These are phyloP conservation scores for Acmispon strigosus DNA, from an alignment of 306 rosid species.

Conservation along the genomic window DNA sequence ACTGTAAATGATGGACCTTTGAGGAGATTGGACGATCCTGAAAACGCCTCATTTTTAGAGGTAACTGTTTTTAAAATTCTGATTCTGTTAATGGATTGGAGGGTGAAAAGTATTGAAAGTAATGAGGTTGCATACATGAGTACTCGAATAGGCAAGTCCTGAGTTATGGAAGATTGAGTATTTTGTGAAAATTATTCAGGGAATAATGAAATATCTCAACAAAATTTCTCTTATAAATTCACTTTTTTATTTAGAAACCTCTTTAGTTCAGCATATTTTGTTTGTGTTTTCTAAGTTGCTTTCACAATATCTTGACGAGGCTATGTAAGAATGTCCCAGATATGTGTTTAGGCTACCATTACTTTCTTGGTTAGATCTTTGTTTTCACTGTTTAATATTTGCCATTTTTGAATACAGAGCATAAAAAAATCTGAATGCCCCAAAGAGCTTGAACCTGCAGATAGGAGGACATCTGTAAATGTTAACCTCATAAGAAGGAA, in stretches of 20 bases:
- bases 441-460: slow-evolving; percentile 86
- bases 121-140: background rate
- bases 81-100: background rate
- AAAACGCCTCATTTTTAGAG: slow-evolving; percentile 87
- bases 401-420: slow-evolving; percentile 54
- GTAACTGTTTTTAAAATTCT: slow-evolving; percentile 28
- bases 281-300: background rate
- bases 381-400: background rate
- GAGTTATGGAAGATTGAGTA: background rate
- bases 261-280: background rate
- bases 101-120: background rate
- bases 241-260: slow-evolving; percentile 1
- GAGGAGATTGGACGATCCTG: slow-evolving; percentile 96
- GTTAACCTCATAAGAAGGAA: slow-evolving; percentile 82
- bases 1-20: slow-evolving; percentile 86
- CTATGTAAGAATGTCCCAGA: background rate
- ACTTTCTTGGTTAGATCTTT: background rate
- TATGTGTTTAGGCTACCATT: background rate
- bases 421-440: slow-evolving; percentile 91
- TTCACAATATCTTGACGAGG: background rate
- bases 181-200: background rate
- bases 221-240: background rate
- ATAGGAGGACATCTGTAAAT: slow-evolving; percentile 69
- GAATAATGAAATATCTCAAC: background rate
- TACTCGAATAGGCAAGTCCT: background rate